Evolutionary conservation across 2,329 filamentous ascomycete species (phyloP).

Genomic region (Exophiala spinifera): DNA sequence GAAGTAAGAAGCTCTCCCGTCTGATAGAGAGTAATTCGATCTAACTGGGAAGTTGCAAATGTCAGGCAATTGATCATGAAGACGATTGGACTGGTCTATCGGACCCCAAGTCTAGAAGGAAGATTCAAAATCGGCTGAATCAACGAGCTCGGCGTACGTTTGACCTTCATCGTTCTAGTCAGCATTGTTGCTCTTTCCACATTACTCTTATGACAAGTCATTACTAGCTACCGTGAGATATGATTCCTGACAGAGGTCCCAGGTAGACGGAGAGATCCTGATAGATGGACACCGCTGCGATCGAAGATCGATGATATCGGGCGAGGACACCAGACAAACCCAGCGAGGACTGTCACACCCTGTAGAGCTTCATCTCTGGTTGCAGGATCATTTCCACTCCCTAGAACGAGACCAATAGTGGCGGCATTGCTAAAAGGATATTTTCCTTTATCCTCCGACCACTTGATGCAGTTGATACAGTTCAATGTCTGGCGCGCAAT

Average conservation of each 20-base stretch:
- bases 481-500: slow-evolving; percentile 11
- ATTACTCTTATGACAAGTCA: not conserved
- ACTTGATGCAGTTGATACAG: slow-evolving; percentile 8
- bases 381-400: not conserved
- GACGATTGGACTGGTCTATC: slow-evolving; percentile 2
- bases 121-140: slow-evolving; percentile 9
- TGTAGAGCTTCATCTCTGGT: not conserved
- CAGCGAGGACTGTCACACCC: not conserved
- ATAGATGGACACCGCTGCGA: slow-evolving; percentile 3
- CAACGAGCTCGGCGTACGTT: slow-evolving; percentile 10
- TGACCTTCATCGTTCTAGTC: not conserved
- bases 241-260: not conserved
- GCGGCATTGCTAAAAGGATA: not conserved
- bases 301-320: slow-evolving; percentile 7
- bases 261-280: not conserved
- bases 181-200: not conserved
- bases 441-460: slow-evolving; percentile 6
- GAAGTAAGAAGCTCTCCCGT: too few relatives aligned
- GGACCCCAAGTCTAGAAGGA: slow-evolving; percentile 1
- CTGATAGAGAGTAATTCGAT: not conserved
- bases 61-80: not conserved
- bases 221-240: too few relatives aligned
- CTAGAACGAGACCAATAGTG: not conserved
- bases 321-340: slow-evolving; percentile 1
- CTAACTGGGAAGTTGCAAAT: too few relatives aligned